phyloP scores from a whole-genome alignment of 2,329 filamentous ascomycete genomes.

The Botrytis byssoidea region DNA sequence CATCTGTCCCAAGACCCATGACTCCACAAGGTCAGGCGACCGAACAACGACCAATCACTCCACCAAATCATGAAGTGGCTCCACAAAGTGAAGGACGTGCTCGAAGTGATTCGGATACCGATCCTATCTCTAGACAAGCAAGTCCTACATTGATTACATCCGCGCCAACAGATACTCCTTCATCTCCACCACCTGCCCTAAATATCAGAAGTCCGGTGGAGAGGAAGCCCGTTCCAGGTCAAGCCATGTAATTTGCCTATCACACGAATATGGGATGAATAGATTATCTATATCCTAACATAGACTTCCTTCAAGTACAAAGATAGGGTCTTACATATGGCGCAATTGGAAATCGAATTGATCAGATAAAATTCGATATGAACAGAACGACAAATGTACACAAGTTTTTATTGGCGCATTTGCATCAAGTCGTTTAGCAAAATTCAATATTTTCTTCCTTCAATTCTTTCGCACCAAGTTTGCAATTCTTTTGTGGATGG shows the following conservation, averaged over 20 bases:
- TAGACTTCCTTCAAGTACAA: constrained; percentile 11
- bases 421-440: constrained; percentile 2
- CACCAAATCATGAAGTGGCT: constrained; percentile 11
- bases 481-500: not conserved
- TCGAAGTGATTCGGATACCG: constrained; percentile 30
- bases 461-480: constrained; percentile 13
- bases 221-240: constrained; percentile 39
- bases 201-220: constrained; percentile 16
- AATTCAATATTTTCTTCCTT: constrained; percentile 15
- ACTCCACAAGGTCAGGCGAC: constrained; percentile 15
- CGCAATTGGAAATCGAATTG: constrained; percentile 9
- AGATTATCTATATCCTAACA: not conserved
- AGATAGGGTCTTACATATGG: constrained; percentile 23
- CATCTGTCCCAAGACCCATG: constrained; percentile 13
- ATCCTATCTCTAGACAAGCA: constrained; percentile 27
- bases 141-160: constrained; percentile 33
- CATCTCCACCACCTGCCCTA: constrained; percentile 20
- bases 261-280: constrained; percentile 13
- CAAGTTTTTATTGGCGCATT: constrained; percentile 18
- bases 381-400: constrained; percentile 31
- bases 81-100: constrained; percentile 25
- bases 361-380: constrained; percentile 23
- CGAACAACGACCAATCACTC: not conserved
- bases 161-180: constrained; percentile 16
- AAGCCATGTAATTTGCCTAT: constrained; percentile 34